Evolutionary conservation across 2,329 filamentous ascomycete genomes (phyloP).

Genomic region (Colletotrichum siamense): DNA sequence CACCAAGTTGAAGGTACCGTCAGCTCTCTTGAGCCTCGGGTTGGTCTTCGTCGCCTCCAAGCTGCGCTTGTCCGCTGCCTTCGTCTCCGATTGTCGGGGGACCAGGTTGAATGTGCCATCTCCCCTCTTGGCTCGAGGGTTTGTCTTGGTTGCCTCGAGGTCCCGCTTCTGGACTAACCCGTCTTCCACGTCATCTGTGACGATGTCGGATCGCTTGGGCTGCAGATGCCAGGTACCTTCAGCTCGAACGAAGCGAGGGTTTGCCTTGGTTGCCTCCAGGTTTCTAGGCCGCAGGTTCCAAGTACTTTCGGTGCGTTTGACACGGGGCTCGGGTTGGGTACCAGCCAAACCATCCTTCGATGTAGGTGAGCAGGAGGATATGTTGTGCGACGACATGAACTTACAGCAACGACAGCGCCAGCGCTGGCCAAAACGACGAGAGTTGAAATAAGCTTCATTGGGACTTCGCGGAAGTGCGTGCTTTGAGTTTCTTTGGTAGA

Average conservation of each 20-base stretch:
- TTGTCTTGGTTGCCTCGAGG: background rate
- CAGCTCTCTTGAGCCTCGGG: background rate
- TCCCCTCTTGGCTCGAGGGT: background rate
- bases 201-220: background rate
- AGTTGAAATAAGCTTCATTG: background rate
- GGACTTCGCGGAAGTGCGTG: background rate
- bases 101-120: background rate
- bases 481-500: background rate
- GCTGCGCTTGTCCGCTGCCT: rapidly evolving
- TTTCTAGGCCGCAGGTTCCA: background rate
- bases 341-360: background rate
- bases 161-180: background rate
- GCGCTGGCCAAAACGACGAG: background rate
- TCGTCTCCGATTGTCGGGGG: background rate
- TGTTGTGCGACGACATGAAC: background rate
- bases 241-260: background rate
- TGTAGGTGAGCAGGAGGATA: background rate
- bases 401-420: background rate
- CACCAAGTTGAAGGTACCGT: background rate
- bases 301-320: background rate
- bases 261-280: background rate
- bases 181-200: background rate
- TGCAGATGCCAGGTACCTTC: background rate
- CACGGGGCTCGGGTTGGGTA: background rate
- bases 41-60: background rate